Evolutionary conservation across 768 basidiomycete species (phyloP), one percentile per base, ranked within the genome.

Genomic region (Lenzites betulinus): DNA sequence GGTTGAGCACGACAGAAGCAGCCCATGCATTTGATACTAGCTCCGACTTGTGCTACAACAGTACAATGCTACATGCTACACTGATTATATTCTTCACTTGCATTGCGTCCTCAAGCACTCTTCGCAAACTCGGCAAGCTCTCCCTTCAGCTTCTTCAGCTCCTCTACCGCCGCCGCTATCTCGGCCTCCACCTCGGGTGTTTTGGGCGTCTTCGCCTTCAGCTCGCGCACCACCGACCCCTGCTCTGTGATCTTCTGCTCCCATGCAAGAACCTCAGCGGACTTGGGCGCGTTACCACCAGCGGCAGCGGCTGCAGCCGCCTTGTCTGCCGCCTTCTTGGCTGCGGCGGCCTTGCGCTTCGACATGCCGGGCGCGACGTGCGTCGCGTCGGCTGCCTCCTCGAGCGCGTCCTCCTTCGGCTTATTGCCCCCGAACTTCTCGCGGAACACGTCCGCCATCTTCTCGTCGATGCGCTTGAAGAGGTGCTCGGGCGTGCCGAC

Each of bases 401-500:
- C 66, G 71, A 74, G 41, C 71, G 73, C 12, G 71, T 69, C 77
- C 67, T 56, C 72, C 65, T 54, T 78, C 55, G 70, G 75, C 65
- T 78, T 81, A 69, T 33, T 75, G 2, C 96, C 96, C 3, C 89
- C 89, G 67, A 95, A 99, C 72, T 85, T 85, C 48, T 74, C 74
- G 66, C 88, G 82, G 89, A 90, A 98, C 7, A 83, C 81, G 30
- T 93, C 89, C 25, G 87, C 88, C 88, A 88, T 89, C 70, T 84
- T 88, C 68, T 96, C 92, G 60, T 97, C 93, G 61, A 99, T 97
- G 73, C 86, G 89, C 76, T 89, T 92, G 80, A 99, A 99, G 62
- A 99, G 75, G 74, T 98, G 90, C 47, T 84, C 92, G 4, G 97
- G 92, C 60, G 82, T 85, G 49, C 93, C 92, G 55, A 98, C 87